Conservation (phyloP, 371 early-diverging fungal genomes). For the Mucor irregularis region DNA sequence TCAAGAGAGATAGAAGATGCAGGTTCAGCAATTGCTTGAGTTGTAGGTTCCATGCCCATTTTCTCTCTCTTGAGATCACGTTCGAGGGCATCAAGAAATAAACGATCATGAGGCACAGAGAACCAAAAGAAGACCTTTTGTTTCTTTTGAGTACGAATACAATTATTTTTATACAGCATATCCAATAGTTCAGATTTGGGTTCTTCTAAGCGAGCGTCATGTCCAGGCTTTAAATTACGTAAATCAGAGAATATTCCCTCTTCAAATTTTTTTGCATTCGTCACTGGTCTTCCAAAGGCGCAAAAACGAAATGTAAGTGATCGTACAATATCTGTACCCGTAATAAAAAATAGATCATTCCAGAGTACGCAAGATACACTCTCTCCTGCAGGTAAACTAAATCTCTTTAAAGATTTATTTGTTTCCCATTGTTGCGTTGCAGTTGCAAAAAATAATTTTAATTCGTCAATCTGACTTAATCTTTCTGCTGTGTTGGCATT, state of each 20-base stretch:
- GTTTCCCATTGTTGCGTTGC: slow-evolving; percentile 63
- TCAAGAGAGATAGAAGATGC: slow-evolving; percentile 62
- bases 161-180: slow-evolving; percentile 97
- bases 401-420: slow-evolving; percentile 61
- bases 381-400: slow-evolving; percentile 83
- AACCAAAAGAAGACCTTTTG: slow-evolving; percentile 99
- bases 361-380: slow-evolving; percentile 88
- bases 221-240: slow-evolving; percentile 97
- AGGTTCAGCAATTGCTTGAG: slow-evolving; percentile 63
- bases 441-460: slow-evolving; percentile 60
- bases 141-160: slow-evolving; percentile 99
- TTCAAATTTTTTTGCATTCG: slow-evolving; percentile 97
- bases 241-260: slow-evolving; percentile 99
- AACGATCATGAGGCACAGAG: slow-evolving; percentile 96
- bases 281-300: slow-evolving; percentile 87
- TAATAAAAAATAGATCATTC: slow-evolving; percentile 90
- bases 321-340: slow-evolving; percentile 99
- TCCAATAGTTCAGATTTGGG: slow-evolving; percentile 97
- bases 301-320: slow-evolving; percentile 95
- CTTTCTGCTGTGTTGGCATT: slow-evolving; percentile 26
- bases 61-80: slow-evolving; percentile 97
- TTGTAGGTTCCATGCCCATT: slow-evolving; percentile 81
- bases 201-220: slow-evolving; percentile 96
- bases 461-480: slow-evolving; percentile 51
- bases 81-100: slow-evolving; percentile 98